These are phyloP conservation scores for Leccinum fallax DNA, from an alignment of 1,284 basidiomycete species.

Conservation along the genomic window DNA sequence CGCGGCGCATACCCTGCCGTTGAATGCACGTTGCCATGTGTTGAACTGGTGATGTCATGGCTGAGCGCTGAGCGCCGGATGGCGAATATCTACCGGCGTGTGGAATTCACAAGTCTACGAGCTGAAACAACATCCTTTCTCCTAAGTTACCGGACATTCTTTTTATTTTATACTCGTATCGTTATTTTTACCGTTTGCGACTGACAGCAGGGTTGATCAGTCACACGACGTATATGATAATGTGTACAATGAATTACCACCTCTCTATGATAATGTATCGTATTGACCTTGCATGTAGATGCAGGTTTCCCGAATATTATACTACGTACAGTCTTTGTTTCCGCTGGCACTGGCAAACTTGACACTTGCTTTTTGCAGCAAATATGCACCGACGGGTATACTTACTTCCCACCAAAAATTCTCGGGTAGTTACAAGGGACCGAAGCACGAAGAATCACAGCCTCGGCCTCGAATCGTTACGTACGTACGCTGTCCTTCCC, in stretches of 20 bases:
- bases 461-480: background rate
- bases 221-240: background rate
- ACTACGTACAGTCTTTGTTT: background rate
- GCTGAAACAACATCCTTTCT: background rate
- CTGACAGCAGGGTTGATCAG: background rate
- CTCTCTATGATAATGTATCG: background rate
- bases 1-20: slow-evolving; percentile 10
- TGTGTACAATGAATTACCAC: background rate
- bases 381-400: background rate
- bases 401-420: background rate
- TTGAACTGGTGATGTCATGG: slow-evolving; percentile 6
- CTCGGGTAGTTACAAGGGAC: background rate
- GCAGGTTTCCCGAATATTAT: background rate
- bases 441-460: background rate
- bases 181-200: background rate
- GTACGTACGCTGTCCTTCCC: background rate
- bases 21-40: slow-evolving; percentile 10
- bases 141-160: background rate
- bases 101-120: background rate
- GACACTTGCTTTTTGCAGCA: background rate
- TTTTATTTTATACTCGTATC: background rate
- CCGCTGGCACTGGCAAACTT: background rate
- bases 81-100: background rate
- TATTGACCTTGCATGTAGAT: background rate
- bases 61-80: background rate